A percentile compares a stretch with the other conserved stretches of the same genome.
These are phyloP conservation scores for Pseudopithomyces chartarum DNA, from an alignment of 2,329 filamentous ascomycete genomes.

Conservation along the genomic window DNA sequence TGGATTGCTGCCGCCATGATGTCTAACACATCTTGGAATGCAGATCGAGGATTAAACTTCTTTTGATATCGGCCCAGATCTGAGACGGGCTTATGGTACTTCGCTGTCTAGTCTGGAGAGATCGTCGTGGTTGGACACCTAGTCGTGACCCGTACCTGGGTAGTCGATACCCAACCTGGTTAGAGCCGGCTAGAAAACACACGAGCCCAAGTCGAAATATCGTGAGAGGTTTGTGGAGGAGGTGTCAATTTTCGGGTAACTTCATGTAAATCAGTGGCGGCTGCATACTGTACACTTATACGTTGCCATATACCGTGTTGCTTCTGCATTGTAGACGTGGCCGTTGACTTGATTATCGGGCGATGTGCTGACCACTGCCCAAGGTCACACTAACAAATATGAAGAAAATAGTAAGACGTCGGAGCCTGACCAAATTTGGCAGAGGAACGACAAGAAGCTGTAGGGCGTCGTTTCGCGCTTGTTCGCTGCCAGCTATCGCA, in stretches of 20 bases:
- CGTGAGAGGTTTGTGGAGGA: neutral
- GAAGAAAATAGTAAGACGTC: neutral
- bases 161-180: slow-evolving; percentile 8
- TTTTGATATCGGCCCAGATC: slow-evolving; percentile 1
- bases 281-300: slow-evolving; percentile 10
- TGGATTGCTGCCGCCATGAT: slow-evolving; percentile 3
- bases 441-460: slow-evolving; percentile 1
- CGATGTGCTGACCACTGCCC: slow-evolving; percentile 4
- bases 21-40: neutral
- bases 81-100: slow-evolving; percentile 1
- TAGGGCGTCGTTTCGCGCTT: slow-evolving; percentile 5
- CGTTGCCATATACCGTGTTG: neutral
- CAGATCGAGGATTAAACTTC: neutral
- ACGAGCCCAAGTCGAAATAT: neutral
- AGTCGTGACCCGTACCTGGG: slow-evolving; percentile 6
- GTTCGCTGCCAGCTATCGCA: slow-evolving; percentile 3
- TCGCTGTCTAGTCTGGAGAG: slow-evolving; percentile 2
- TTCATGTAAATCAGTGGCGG: slow-evolving; percentile 10
- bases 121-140: slow-evolving; percentile 7
- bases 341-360: slow-evolving; percentile 6
- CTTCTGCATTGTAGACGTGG: neutral
- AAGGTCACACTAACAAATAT: neutral
- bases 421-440: neutral
- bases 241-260: neutral
- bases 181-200: slow-evolving; percentile 9